Evolutionary conservation across 1,284 basidiomycete genomes (phyloP).

Genomic region (Ustilago shanxiensis): DNA sequence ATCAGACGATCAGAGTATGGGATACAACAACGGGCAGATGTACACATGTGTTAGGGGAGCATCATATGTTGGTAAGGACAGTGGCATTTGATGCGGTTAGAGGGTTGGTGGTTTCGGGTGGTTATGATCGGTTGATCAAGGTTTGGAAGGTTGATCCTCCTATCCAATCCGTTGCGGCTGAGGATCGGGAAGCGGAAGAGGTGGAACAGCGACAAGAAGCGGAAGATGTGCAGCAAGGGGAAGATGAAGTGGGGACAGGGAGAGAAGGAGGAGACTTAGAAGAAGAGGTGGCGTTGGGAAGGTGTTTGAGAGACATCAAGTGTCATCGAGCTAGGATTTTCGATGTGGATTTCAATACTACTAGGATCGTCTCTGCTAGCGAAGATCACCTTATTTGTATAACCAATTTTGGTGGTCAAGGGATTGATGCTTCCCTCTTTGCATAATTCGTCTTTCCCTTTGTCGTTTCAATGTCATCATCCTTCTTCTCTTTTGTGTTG

Average conservation of each 20-base stretch:
- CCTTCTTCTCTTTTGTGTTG: neutral
- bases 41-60: conserved; percentile 38
- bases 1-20: conserved; percentile 61
- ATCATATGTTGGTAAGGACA: conserved; percentile 53
- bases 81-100: conserved; percentile 38
- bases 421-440: conserved; percentile 49
- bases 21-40: conserved; percentile 47
- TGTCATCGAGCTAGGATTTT: conserved; percentile 49
- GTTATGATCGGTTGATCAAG: conserved; percentile 58
- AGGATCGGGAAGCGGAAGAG: neutral
- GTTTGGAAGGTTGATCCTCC: conserved; percentile 34
- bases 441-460: conserved; percentile 10
- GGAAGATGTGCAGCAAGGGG: neutral
- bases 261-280: neutral
- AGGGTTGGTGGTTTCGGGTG: conserved; percentile 48
- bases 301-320: conserved; percentile 30
- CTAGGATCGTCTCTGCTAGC: conserved; percentile 54
- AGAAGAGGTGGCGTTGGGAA: neutral
- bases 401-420: conserved; percentile 43
- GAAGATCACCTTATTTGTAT: conserved; percentile 56
- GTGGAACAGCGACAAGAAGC: neutral
- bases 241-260: neutral
- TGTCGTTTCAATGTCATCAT: neutral
- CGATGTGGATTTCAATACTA: conserved; percentile 55
- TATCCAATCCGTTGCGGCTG: neutral